Evolutionary conservation across 306 rosid species (phyloP), one percentile per base, ranked within the genome.

Genomic region (Castanea mollissima): DNA sequence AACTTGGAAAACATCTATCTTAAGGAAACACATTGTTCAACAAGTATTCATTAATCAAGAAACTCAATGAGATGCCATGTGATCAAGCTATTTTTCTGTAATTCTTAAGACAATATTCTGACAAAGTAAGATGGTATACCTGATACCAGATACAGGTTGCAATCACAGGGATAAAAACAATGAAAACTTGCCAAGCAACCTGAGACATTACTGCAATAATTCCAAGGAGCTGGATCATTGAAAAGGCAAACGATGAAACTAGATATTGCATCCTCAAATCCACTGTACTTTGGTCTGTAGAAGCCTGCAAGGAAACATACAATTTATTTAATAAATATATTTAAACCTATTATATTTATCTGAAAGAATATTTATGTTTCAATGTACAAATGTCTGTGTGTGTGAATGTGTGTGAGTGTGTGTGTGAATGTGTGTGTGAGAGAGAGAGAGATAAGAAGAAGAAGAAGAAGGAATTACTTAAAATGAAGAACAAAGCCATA

Each of bases 171-270:
- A 88, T 82, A 74, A 88, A 88, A 44, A 86, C 58, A 38, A 88
- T 29, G 80, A 88, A 88, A 76, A 88, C 85, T 52, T 88, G 90
- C 92, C 85, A 88, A 4, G 88, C 85, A 80, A 86, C 90, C 73
- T 81, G 86, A 27, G 89, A 88, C 87, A 88, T 88, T 29, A 88
- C 85, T 27, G 87, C 85, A 70, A 86, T 86, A 41, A 41, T 41
- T 41, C 46, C 46, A 41, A 41, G 46, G 12, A 41, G 46, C 46
- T 41, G 46, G 46, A 88, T 79, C 63, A 75, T 0, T 3, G 85
- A 76, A 80, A 79, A 77, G 63, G 87, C 84, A 23, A 84, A 63
- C 6, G 70, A 0, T 5, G 38, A 87, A 68, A 86, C 34, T 76
- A 69, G 84, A 72, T 2, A 27, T 8, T 81, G 72, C 54, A 86